These are phyloP conservation scores for Colletotrichum gigasporum DNA, from an alignment of 2,329 filamentous ascomycete genomes.

Conservation along the genomic window DNA sequence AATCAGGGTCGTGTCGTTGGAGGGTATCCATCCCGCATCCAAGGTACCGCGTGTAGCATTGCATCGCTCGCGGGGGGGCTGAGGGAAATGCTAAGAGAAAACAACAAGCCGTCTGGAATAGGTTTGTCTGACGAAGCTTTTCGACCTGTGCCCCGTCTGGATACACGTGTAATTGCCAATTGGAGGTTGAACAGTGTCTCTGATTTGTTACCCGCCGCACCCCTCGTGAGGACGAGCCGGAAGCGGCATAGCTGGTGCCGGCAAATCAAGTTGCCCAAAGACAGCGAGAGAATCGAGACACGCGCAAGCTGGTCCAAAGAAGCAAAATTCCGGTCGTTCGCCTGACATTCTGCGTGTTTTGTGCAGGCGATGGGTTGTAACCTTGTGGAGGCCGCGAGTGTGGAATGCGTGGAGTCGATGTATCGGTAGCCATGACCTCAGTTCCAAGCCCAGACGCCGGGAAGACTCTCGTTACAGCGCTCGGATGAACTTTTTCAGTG, in stretches of 20 bases:
- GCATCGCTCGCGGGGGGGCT: neutral
- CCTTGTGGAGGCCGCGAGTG: neutral
- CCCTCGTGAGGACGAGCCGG: slow-evolving; percentile 3
- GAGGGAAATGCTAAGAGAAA: neutral
- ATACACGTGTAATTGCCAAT: neutral
- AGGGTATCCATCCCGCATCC: too few species aligned
- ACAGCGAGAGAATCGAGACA: too few species aligned
- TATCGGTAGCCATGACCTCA: slow-evolving; percentile 28
- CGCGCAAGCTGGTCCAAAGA: too few species aligned
- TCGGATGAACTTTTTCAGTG: slow-evolving; percentile 25
- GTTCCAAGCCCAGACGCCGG: slow-evolving; percentile 14
- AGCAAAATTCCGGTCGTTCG: neutral
- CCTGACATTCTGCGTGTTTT: too few species aligned
- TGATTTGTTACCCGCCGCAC: too few species aligned
- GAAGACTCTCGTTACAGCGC: slow-evolving; percentile 25
- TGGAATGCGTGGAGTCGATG: slow-evolving; percentile 17
- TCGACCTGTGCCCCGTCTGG: too few species aligned
- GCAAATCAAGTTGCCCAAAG: neutral
- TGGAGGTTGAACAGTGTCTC: slow-evolving; percentile 7
- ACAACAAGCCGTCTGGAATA: too few species aligned
- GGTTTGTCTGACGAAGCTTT: slow-evolving; percentile 20
- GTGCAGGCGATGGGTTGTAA: neutral
- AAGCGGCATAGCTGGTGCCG: neutral
- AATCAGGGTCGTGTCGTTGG: neutral
- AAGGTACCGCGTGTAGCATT: too few species aligned